Conservation (phyloP, 331 rosid species). For the Erythrophleum ivorense region DNA sequence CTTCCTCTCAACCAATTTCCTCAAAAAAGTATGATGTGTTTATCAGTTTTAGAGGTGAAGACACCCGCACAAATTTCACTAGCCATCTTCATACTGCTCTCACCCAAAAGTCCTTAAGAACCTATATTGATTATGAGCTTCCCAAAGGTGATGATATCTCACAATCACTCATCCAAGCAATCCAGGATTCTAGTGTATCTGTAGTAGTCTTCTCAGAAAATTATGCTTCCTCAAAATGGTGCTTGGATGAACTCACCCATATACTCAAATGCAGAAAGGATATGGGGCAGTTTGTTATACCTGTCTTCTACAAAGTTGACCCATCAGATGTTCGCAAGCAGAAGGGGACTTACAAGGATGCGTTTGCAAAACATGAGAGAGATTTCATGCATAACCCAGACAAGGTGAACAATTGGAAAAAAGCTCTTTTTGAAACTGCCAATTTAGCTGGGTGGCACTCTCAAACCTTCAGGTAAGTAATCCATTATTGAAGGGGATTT, state of each 20-base stretch:
- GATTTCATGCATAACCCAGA: background rate
- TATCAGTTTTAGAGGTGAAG: constrained; percentile 30
- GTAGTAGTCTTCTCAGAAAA: constrained; percentile 27
- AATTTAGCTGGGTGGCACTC: constrained; percentile 44
- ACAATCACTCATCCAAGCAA: background rate
- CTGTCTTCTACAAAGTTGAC: constrained; percentile 31
- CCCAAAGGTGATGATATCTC: constrained; percentile 18
- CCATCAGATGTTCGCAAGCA: background rate
- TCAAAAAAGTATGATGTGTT: constrained; percentile 26
- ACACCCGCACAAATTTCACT: constrained; percentile 14
- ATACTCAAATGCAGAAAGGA: background rate
- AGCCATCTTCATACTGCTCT: constrained; percentile 24
- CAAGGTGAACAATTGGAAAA: constrained; percentile 11
- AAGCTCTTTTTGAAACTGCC: constrained; percentile 32
- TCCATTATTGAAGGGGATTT: no score
- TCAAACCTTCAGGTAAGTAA: background rate
- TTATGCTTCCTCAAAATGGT: constrained; percentile 28
- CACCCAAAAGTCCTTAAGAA: background rate
- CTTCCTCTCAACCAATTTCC: background rate
- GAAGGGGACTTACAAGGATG: background rate
- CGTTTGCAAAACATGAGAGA: constrained; percentile 11
- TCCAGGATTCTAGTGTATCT: background rate
- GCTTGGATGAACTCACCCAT: constrained; percentile 19
- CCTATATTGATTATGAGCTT: background rate
- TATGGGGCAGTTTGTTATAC: background rate